Percentiles rank a stretch among this genome's conserved stretches.
phyloP scores from a whole-genome alignment of 495 filamentous ascomycete genomes.

The Saxophila tyrrhenica region DNA sequence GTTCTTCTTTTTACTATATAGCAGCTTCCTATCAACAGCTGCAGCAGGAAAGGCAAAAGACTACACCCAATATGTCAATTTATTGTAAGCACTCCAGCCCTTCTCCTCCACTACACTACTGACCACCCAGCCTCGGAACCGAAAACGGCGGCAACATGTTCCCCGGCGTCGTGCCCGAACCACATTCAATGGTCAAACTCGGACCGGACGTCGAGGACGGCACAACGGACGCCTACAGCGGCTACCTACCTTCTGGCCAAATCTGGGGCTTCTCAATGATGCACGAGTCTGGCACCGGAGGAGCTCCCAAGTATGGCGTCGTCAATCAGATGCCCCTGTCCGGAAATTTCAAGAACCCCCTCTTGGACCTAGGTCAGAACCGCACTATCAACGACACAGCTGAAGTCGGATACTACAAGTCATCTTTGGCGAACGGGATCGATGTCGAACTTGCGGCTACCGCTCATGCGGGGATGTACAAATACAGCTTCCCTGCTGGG shows the following conservation, averaged over 20 bases:
- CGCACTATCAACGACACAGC: constrained; percentile 41
- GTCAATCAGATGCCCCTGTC: constrained; percentile 54
- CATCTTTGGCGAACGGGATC: constrained; percentile 42
- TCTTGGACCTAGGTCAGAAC: constrained; percentile 43
- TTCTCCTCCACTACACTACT: constrained; percentile 21
- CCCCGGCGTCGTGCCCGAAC: constrained; percentile 46
- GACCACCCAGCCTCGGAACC: background rate
- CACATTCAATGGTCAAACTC: constrained; percentile 61
- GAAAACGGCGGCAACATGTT: constrained; percentile 51
- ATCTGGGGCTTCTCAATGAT: constrained; percentile 63
- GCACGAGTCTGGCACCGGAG: constrained; percentile 65
- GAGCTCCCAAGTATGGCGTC: constrained; percentile 64
- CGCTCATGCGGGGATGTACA: constrained; percentile 51
- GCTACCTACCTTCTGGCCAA: constrained; percentile 46
- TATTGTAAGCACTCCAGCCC: constrained; percentile 20
- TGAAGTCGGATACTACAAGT: constrained; percentile 54
- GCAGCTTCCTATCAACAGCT: too few relatives aligned
- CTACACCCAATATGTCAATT: constrained; percentile 39
- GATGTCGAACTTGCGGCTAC: constrained; percentile 50
- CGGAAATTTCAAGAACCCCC: constrained; percentile 43
- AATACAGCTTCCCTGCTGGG: constrained; percentile 47
- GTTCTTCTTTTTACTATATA: too few relatives aligned
- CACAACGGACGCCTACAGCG: constrained; percentile 51
- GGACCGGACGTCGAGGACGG: constrained; percentile 51
- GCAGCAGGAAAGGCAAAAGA: constrained; percentile 23